Conservation (phyloP, 768 basidiomycete species). For the Russula ochroleuca region DNA sequence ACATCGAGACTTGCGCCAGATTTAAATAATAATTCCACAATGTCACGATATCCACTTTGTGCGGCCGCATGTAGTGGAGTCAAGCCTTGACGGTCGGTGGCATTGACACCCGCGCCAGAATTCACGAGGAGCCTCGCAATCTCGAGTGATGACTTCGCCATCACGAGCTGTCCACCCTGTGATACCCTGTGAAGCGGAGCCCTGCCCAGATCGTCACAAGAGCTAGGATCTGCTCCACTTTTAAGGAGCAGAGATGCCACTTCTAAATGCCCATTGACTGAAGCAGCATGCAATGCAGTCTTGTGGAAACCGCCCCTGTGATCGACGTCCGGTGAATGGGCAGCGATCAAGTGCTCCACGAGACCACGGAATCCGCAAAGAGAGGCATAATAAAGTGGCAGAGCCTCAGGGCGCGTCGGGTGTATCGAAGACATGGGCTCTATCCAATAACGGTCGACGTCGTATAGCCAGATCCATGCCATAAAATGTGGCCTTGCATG, state of each 20-base stretch:
- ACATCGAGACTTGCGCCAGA: no score
- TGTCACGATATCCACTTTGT: no score
- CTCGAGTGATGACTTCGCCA: no score
- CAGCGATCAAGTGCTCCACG: background rate
- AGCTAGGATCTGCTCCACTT: background rate
- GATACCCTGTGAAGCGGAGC: no score
- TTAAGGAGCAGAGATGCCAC: background rate
- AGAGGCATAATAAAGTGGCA: constrained; percentile 8
- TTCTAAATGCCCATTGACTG: no score
- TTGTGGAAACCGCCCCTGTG: background rate
- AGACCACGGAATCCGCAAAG: constrained; percentile 10
- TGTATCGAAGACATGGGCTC: background rate
- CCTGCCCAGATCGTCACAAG: no score
- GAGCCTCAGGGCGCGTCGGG: background rate
- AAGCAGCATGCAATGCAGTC: no score
- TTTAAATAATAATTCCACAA: no score
- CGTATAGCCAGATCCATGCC: constrained; percentile 9
- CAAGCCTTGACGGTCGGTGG: no score
- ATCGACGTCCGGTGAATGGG: background rate
- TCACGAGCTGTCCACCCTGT: no score
- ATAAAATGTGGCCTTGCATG: background rate
- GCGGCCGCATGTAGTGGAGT: no score
- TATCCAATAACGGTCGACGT: background rate
- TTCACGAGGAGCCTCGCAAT: background rate
- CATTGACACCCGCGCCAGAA: background rate